phyloP scores from a whole-genome alignment of 1,284 basidiomycete genomes.

The Moniliella sp. region DNA sequence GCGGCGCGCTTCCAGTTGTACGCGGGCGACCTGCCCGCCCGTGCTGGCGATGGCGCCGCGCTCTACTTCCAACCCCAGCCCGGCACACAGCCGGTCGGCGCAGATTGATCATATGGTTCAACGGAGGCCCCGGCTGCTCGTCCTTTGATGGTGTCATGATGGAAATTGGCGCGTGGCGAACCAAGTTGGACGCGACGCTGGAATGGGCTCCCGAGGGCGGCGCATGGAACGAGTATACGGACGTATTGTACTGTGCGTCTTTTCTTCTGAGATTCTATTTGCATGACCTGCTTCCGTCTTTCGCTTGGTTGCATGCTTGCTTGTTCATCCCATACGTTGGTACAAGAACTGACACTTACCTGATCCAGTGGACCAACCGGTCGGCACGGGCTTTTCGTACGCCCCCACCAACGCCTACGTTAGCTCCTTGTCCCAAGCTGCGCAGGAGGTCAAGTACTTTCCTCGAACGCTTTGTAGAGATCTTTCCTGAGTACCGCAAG shows the following conservation, averaged over 20 bases:
- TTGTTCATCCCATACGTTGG: no score
- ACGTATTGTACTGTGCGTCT: slow-evolving; percentile 63
- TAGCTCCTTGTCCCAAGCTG: slow-evolving; percentile 46
- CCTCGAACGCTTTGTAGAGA: slow-evolving; percentile 60
- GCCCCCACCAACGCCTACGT: slow-evolving; percentile 65
- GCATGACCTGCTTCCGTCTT: not conserved
- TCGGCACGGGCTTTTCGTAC: slow-evolving; percentile 80
- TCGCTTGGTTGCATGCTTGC: no score
- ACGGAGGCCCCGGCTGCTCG: slow-evolving; percentile 85
- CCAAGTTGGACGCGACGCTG: slow-evolving; percentile 50
- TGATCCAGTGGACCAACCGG: slow-evolving; percentile 77
- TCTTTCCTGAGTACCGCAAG: slow-evolving; percentile 64
- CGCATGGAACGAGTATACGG: slow-evolving; percentile 97
- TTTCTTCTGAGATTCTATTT: not conserved
- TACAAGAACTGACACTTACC: no score
- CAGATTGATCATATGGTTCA: slow-evolving; percentile 84
- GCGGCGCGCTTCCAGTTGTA: slow-evolving; percentile 8
- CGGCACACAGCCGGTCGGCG: slow-evolving; percentile 65
- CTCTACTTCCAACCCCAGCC: slow-evolving; percentile 71
- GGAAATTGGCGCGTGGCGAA: slow-evolving; percentile 70
- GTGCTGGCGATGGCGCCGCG: slow-evolving; percentile 42
- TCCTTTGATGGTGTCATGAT: slow-evolving; percentile 93
- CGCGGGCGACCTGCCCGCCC: slow-evolving; percentile 21
- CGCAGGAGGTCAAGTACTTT: slow-evolving; percentile 61
- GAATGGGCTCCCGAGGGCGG: slow-evolving; percentile 48